phyloP scores from a whole-genome alignment of 768 basidiomycete genomes.

The Macrolepiota albuminosa region DNA sequence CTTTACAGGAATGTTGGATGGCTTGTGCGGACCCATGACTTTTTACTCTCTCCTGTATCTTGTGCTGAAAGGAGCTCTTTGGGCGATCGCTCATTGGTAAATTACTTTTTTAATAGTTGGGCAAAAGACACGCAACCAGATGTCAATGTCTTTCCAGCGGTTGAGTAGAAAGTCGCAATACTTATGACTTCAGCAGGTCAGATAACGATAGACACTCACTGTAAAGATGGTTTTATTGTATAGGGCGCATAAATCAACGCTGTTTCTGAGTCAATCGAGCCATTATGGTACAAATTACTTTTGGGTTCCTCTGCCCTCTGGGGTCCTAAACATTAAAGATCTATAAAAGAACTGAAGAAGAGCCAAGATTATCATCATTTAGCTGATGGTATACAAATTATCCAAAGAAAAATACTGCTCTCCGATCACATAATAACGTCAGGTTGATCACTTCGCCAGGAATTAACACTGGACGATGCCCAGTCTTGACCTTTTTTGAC shows the following conservation, averaged over 20 bases:
- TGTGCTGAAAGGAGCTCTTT: background rate
- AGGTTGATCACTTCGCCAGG: conserved; percentile 19
- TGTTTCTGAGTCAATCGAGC: background rate
- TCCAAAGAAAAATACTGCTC: background rate
- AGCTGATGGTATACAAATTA: background rate
- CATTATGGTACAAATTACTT: background rate
- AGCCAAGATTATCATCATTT: too few relatives aligned
- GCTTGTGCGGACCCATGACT: background rate
- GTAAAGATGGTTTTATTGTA: background rate
- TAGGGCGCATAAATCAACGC: background rate
- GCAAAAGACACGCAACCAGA: background rate
- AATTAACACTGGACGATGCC: conserved; percentile 6
- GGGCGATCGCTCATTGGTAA: background rate
- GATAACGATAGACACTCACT: background rate
- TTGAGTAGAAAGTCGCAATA: background rate
- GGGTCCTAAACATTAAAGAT: background rate
- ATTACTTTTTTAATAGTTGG: background rate
- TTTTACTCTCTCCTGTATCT: background rate
- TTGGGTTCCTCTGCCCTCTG: background rate
- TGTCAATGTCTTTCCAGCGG: background rate
- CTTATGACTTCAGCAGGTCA: background rate
- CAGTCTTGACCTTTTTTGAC: conserved; percentile 13
- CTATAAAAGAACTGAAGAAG: background rate
- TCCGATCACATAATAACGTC: conserved; percentile 3
- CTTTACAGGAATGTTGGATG: background rate